These are phyloP conservation scores for Cryptomeria japonica DNA, from an alignment of 75 land plant species.

Conservation along the genomic window DNA sequence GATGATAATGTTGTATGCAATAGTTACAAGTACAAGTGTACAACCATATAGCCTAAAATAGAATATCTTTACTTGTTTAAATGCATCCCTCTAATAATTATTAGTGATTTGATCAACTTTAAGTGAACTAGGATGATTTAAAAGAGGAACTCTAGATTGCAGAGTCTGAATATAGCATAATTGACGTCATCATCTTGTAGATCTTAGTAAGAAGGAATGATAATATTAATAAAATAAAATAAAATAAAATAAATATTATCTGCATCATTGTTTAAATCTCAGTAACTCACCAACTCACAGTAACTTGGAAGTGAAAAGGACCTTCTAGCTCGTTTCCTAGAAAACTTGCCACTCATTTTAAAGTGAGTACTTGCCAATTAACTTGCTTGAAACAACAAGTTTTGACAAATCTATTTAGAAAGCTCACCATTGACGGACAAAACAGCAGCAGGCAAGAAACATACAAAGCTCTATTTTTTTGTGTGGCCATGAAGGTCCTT, in stretches of 20 bases:
- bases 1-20: background rate
- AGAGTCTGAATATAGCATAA: background rate
- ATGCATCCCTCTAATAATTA: background rate
- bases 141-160: background rate
- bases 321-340: too few species aligned
- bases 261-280: background rate
- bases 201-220: background rate
- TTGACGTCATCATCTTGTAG: background rate
- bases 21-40: too few species aligned
- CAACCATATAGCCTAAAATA: slow-evolving; percentile 5
- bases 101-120: background rate
- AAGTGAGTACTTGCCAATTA: too few species aligned
- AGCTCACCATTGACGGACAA: too few species aligned
- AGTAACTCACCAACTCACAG: too few species aligned
- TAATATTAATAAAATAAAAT: background rate
- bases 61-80: background rate
- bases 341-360: too few species aligned
- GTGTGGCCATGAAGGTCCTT: too few species aligned
- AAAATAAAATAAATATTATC: background rate
- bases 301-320: too few species aligned
- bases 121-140: background rate
- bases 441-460: too few species aligned
- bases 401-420: too few species aligned
- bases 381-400: too few species aligned
- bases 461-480: too few species aligned